Conservation (phyloP, 495 filamentous ascomycete species). For the Penicillium argentinense region DNA sequence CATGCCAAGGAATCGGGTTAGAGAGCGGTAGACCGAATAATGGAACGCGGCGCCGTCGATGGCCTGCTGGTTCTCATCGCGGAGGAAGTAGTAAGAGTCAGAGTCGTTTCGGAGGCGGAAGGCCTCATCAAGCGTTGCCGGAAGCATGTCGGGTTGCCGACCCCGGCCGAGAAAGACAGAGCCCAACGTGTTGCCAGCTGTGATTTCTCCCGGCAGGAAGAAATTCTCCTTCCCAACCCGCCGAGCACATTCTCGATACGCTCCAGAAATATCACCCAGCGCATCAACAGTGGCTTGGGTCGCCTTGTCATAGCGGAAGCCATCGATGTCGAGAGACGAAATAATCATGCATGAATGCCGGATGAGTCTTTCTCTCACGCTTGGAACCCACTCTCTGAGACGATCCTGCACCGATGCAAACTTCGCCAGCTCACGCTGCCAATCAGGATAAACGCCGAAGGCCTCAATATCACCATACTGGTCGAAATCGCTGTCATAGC, state of each 20-base stretch:
- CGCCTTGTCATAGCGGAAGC: slow-evolving; percentile 70
- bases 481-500: slow-evolving; percentile 71
- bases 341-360: slow-evolving; percentile 69
- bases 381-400: slow-evolving; percentile 67
- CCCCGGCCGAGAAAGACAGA: slow-evolving; percentile 69
- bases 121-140: slow-evolving; percentile 46
- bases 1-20: slow-evolving; percentile 66
- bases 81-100: slow-evolving; percentile 52
- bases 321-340: slow-evolving; percentile 64
- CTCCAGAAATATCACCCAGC: slow-evolving; percentile 53
- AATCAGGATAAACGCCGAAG: slow-evolving; percentile 68
- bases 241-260: slow-evolving; percentile 57
- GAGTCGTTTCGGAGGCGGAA: slow-evolving; percentile 46
- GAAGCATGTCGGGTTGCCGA: slow-evolving; percentile 53
- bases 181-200: slow-evolving; percentile 61
- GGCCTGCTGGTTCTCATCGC: slow-evolving; percentile 54
- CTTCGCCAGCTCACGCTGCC: slow-evolving; percentile 67
- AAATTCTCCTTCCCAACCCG: slow-evolving; percentile 61
- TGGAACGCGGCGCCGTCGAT: slow-evolving; percentile 69
- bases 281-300: slow-evolving; percentile 66
- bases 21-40: slow-evolving; percentile 67
- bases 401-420: slow-evolving; percentile 76
- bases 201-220: slow-evolving; percentile 65
- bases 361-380: slow-evolving; percentile 57
- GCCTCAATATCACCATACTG: slow-evolving; percentile 69